Evolutionary conservation across 1,139 yeast genomes (phyloP).

Genomic region (Kluyveromyces sp.): DNA sequence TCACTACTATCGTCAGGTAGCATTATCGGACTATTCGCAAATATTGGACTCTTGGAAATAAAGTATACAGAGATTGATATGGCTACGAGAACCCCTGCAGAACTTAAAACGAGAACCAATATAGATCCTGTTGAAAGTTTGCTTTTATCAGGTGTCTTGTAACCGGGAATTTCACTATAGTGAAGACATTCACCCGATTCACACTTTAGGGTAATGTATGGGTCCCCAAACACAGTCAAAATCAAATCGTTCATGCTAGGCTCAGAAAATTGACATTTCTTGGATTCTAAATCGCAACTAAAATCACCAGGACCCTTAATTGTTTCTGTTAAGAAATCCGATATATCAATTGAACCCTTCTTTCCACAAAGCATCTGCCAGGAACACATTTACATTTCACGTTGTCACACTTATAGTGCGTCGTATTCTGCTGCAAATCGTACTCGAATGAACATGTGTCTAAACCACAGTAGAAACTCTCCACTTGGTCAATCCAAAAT

Average conservation of each 20-base stretch:
- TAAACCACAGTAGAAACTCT: conserved; percentile 84
- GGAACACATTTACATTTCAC: conserved; percentile 85
- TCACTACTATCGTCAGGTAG: conserved; percentile 34
- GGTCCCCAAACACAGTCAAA: conserved; percentile 86
- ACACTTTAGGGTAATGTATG: conserved; percentile 73
- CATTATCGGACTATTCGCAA: conserved; percentile 32
- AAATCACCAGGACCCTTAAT: conserved; percentile 92
- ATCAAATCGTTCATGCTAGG: conserved; percentile 95
- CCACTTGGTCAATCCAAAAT: conserved; percentile 88
- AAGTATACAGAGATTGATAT: conserved; percentile 38
- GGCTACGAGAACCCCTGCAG: conserved; percentile 29
- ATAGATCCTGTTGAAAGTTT: conserved; percentile 46
- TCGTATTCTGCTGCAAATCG: conserved; percentile 54
- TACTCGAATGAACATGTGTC: conserved; percentile 60
- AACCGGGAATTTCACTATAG: conserved; percentile 88
- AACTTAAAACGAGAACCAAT: conserved; percentile 34
- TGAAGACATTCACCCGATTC: conserved; percentile 86
- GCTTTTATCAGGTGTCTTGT: conserved; percentile 53
- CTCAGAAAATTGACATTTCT: conserved; percentile 73
- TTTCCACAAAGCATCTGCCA: conserved; percentile 90
- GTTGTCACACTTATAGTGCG: conserved; percentile 70
- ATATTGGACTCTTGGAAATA: conserved; percentile 58
- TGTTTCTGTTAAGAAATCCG: conserved; percentile 85
- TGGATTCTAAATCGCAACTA: conserved; percentile 57
- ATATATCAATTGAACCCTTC: conserved; percentile 86